Base-by-base conservation (phyloP, 2,329 filamentous ascomycete genomes). In the Elsinoe perseae region DNA sequence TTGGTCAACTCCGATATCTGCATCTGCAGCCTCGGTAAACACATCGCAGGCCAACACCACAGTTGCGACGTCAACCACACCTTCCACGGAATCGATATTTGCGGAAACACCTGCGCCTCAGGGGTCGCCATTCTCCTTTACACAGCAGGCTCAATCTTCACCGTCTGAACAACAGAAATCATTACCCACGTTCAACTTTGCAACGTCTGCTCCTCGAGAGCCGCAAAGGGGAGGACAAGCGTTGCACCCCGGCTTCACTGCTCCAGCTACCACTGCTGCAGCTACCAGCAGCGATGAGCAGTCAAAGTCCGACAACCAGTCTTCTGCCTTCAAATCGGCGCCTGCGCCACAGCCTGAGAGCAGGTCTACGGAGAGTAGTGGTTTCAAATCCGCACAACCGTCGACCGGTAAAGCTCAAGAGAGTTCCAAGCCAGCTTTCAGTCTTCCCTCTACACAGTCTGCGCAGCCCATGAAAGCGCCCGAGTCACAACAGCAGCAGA, bases 1-100 rank as follows among this genome's bases (percentile, higher is more conserved):
- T 8, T 56, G 53, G 53, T 56, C 53, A 12, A 56, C 38, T 14
- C 53, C 53, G 10, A 25, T 56, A 27, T 56, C 40, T 2, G 25
- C 40, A n/a, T 10, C 38, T 25, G 14, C 42, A 5, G 27, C 8
- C 21, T 32, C 40, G 14, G 18, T 18, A 12, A 50, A 50, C 20
- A 18, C 20, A 10, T 12, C 30, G 14, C 28, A 34, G 23, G 5
- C 48, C 10, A 21, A 6, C 8, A 38, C 6, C 6, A 52, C 32
- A 18, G 12, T 30, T 7, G 7, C 16, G 4, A 25, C 14, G 21
- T 14, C 48, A 14, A 23, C 48, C 12, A 6, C 32, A 14, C 32
- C 32, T 12, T 36, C 32, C 32, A 12, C 32, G n/a, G 32, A 36
- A 14, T 36, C 32, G 4, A 36, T 40, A 4, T 42, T 32, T 23